Conservation (phyloP, 1,284 basidiomycete genomes). For the Macrocystidia cucumis region DNA sequence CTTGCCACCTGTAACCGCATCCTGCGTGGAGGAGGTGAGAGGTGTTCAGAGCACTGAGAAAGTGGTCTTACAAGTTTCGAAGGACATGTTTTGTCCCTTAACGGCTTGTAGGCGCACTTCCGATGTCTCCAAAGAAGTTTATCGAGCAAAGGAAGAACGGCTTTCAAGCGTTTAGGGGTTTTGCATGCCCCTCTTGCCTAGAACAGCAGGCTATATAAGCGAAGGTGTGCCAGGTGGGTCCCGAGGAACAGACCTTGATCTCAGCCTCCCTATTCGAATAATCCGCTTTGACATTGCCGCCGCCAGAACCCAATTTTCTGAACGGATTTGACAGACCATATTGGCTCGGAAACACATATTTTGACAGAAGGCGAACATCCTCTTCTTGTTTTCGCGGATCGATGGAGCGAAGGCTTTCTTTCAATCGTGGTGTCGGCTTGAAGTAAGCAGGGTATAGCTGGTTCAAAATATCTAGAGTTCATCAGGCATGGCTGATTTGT, state of each 20-base stretch:
- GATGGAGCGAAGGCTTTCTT: no score
- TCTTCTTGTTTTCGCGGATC: slow-evolving; percentile 36
- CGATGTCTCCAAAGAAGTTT: slow-evolving; percentile 62
- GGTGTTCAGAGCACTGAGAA: slow-evolving; percentile 3
- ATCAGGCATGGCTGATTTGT: background rate
- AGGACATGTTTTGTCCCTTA: slow-evolving; percentile 65
- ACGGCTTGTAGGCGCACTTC: slow-evolving; percentile 61
- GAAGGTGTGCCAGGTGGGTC: slow-evolving; percentile 1
- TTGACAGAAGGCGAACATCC: slow-evolving; percentile 58
- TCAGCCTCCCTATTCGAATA: slow-evolving; percentile 62
- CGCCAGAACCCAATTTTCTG: no score
- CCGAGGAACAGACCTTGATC: slow-evolving; percentile 64
- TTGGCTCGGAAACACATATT: slow-evolving; percentile 81
- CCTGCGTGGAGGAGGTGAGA: no score
- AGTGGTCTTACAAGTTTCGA: no score
- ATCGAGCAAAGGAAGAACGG: slow-evolving; percentile 45
- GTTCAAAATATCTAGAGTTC: slow-evolving; percentile 53
- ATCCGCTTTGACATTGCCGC: slow-evolving; percentile 30
- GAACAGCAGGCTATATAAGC: slow-evolving; percentile 2
- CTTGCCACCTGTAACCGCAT: slow-evolving; percentile 21
- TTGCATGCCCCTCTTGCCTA: slow-evolving; percentile 43
- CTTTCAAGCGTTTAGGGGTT: slow-evolving; percentile 69
- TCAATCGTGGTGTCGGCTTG: no score
- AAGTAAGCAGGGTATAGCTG: slow-evolving; percentile 36
- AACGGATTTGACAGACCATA: slow-evolving; percentile 63